Evolutionary conservation across 2,329 filamentous ascomycete species (phyloP).

Genomic region (Xylariales sp.): DNA sequence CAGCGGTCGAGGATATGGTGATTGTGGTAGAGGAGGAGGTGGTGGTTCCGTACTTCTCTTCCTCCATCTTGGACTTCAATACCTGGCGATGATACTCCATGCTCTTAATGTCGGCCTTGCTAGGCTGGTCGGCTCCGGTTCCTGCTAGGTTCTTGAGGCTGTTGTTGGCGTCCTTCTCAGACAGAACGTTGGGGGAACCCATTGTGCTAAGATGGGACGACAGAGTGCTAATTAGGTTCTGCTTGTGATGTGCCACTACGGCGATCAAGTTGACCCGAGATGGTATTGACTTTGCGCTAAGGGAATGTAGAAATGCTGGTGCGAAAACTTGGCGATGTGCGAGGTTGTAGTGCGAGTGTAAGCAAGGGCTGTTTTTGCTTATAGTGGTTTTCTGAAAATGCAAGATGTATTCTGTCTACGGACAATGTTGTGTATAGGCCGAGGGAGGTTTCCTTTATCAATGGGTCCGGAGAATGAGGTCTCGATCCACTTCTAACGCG

Average conservation of each 20-base stretch:
- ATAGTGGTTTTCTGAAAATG: constrained; percentile 7
- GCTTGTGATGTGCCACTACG: background rate
- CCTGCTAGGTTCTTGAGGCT: constrained; percentile 44
- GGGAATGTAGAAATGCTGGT: constrained; percentile 14
- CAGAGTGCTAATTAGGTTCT: background rate
- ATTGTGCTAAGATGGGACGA: constrained; percentile 53
- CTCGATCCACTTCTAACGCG: constrained; percentile 24
- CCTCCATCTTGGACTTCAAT: constrained; percentile 76
- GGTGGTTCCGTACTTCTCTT: constrained; percentile 64
- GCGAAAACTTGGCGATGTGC: constrained; percentile 19
- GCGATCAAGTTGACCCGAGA: background rate
- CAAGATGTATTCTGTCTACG: constrained; percentile 6
- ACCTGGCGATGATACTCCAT: constrained; percentile 84
- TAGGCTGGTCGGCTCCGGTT: constrained; percentile 53
- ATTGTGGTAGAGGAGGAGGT: constrained; percentile 24
- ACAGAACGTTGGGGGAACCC: constrained; percentile 69
- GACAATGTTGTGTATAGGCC: constrained; percentile 53
- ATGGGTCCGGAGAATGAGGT: constrained; percentile 3
- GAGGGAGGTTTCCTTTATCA: constrained; percentile 33
- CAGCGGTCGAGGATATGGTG: constrained; percentile 12
- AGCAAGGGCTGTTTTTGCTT: background rate
- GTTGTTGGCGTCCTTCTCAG: constrained; percentile 74
- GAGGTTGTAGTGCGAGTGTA: background rate
- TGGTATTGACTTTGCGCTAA: constrained; percentile 3
- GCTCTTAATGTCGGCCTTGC: constrained; percentile 66